Conservation (phyloP, 306 rosid genomes). For the Cucumis cinereus region DNA sequence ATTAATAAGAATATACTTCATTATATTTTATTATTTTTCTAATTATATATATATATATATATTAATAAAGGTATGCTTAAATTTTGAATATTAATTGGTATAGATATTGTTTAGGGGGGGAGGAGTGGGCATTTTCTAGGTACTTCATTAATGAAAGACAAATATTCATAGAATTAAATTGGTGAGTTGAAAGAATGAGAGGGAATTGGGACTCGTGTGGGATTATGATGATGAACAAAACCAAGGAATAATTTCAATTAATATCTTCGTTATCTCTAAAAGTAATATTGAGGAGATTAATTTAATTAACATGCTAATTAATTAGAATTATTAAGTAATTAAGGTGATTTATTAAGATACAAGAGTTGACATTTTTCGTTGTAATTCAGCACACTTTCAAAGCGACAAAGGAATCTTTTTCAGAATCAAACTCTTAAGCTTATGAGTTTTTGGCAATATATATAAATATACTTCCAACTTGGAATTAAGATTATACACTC, state of each 20-base stretch:
- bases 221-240: slow-evolving; percentile 13
- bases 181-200: slow-evolving; percentile 12
- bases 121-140: slow-evolving; percentile 20
- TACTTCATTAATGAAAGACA: slow-evolving; percentile 42
- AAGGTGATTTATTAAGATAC: slow-evolving; percentile 27
- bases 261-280: slow-evolving; percentile 7
- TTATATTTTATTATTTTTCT: slow-evolving; percentile 4
- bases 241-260: slow-evolving; percentile 31
- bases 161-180: slow-evolving; percentile 61
- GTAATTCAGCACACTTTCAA: slow-evolving; percentile 23
- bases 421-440: slow-evolving; percentile 16
- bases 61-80: background rate
- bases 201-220: slow-evolving; percentile 34
- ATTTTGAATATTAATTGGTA: slow-evolving; percentile 4
- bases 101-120: background rate
- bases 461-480: slow-evolving; percentile 18
- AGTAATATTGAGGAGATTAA: background rate
- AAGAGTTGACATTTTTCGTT: slow-evolving; percentile 42
- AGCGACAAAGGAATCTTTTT: slow-evolving; percentile 35
- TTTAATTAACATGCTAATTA: background rate
- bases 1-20: background rate
- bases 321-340: background rate
- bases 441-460: slow-evolving; percentile 19
- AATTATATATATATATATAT: background rate
- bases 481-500: background rate